Percentiles rank a stretch among this genome's conserved stretches.
Conservation (phyloP, 305 asterid genomes). For the Salvia sclarea region DNA sequence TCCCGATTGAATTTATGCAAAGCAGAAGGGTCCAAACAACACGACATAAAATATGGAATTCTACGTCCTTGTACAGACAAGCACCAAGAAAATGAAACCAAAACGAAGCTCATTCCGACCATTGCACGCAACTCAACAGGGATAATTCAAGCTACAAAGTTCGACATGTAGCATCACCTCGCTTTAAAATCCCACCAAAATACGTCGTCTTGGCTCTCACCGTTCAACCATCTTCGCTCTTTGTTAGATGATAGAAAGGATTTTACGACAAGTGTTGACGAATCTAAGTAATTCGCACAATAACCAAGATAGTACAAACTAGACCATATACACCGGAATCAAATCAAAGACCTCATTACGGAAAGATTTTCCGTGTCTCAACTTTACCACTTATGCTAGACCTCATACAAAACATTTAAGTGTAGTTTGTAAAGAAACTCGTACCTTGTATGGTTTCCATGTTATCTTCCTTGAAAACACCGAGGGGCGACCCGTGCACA, state of each 20-base stretch:
- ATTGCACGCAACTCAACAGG: neutral
- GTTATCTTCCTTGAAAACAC: constrained; percentile 83
- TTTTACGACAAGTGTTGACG: too few species aligned
- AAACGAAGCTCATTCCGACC: neutral
- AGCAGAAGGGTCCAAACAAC: neutral
- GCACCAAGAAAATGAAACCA: neutral
- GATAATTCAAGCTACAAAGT: neutral
- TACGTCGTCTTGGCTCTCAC: neutral
- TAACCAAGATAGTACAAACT: too few species aligned
- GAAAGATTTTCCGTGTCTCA: too few species aligned
- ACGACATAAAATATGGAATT: neutral
- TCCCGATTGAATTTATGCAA: too few species aligned
- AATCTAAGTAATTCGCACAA: too few species aligned
- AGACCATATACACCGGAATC: too few species aligned
- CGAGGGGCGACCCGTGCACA: constrained; percentile 92
- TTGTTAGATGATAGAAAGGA: constrained; percentile 40
- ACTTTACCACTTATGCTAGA: too few species aligned
- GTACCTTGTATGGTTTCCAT: constrained; percentile 92
- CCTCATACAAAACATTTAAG: neutral
- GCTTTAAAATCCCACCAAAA: neutral
- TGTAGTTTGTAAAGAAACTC: neutral
- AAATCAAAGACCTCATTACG: too few species aligned
- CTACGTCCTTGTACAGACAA: neutral
- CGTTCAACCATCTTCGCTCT: constrained; percentile 59
- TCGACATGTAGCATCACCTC: neutral